Base-by-base conservation (phyloP, 2,329 filamentous ascomycete genomes). In the Pseudogymnoascus sp. region DNA sequence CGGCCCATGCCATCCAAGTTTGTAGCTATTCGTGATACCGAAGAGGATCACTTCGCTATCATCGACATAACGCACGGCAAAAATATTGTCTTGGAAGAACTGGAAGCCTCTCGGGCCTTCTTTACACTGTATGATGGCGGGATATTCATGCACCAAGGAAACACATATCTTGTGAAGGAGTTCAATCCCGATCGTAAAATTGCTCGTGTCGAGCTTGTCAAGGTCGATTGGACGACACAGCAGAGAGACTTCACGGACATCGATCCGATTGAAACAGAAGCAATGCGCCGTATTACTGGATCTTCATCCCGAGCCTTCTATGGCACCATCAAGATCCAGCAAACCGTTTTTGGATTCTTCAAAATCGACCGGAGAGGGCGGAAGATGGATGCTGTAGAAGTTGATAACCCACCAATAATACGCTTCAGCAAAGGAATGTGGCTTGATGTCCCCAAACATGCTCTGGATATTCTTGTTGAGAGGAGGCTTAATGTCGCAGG, bases 111-210 rank as follows among this genome's bases (percentile, higher is more conserved):
- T 1, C 86, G 94, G n/a, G 93, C 93, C 1, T 93, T 91, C 68
- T 97, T 96, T 75, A 96, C 92, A 1, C 84, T 99, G 65, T 99
- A 99, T 74, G 93, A 97, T 73, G 94, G 94, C 11, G 94, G 91
- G 50, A 97, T 99, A 66, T 99, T 96, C 77, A 80, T 99, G 4
- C 94, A 99, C 70, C 94, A 99, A 76, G 94, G 94, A n/a, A 86
- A 86, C 66, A 93, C 88, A 1, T 99, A 96, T 72, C 82, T 97
- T 2, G 90, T 99, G 61, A 89, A 91, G 69, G 92, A 97, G 69
- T 92, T 97, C 71, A 84, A 84, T 66, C 88, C 90, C 0, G 90
- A 94, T 35, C 83, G 83, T 65, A 87, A 87, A 71, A 87, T 97
- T 68, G 94, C 94, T 4, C 89, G 89, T 67, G 94, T 99, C 3